A percentile compares a stretch with the other conserved stretches of the same genome.
These are phyloP conservation scores for Passiflora organensis DNA, from an alignment of 345 rosid species.

Conservation along the genomic window DNA sequence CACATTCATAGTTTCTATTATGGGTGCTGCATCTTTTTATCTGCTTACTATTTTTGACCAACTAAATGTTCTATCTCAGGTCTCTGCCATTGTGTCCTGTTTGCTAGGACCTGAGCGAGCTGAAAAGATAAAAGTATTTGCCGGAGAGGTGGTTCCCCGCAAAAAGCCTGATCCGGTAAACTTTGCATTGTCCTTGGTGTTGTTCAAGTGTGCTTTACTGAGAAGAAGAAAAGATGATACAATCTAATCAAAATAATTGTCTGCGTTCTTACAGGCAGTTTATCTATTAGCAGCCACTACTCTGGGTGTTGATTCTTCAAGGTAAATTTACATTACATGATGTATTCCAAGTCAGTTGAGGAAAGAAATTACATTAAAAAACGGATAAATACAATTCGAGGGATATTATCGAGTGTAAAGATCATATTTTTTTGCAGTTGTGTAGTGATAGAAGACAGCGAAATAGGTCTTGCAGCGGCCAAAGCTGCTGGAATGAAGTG, in stretches of 20 bases:
- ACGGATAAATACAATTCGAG: not conserved
- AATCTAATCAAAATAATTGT: not conserved
- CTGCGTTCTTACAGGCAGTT: slow-evolving; percentile 54
- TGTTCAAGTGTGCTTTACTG: not conserved
- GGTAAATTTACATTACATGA: slow-evolving; percentile 43
- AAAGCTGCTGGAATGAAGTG: slow-evolving; percentile 97
- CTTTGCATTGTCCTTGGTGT: not conserved
- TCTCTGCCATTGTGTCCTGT: slow-evolving; percentile 82
- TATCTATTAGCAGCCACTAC: slow-evolving; percentile 83
- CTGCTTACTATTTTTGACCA: too few relatives aligned
- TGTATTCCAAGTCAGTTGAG: too few relatives aligned
- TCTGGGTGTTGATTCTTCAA: slow-evolving; percentile 77
- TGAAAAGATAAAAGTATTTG: slow-evolving; percentile 77
- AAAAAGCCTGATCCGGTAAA: slow-evolving; percentile 93
- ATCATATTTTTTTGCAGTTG: slow-evolving; percentile 44
- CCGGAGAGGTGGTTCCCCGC: slow-evolving; percentile 87
- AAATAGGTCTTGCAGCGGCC: slow-evolving; percentile 90
- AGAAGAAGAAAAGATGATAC: too few relatives aligned
- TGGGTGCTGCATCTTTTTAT: too few relatives aligned
- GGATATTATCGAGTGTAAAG: not conserved
- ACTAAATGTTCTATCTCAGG: slow-evolving; percentile 36
- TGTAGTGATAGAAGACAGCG: slow-evolving; percentile 91
- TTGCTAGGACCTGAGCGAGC: slow-evolving; percentile 88
- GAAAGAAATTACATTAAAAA: not conserved
- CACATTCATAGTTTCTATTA: too few relatives aligned